These are phyloP conservation scores for Fusarium sp. DNA, from an alignment of 2,329 filamentous ascomycete species.

Conservation along the genomic window DNA sequence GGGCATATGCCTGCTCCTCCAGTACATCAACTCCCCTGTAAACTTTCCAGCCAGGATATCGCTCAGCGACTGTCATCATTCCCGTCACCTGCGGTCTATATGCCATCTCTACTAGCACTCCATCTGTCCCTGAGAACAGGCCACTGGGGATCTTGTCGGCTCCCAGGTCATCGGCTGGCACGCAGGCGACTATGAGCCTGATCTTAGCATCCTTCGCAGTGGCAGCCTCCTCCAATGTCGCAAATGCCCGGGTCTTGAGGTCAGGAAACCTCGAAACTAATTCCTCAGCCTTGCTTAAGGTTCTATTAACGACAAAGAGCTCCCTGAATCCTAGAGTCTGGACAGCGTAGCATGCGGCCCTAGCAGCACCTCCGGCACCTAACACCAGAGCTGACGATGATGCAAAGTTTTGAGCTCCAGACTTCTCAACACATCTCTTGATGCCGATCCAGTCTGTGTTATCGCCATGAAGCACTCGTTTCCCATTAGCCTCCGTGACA, in stretches of 20 bases:
- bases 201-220: rapidly evolving
- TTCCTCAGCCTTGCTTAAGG: background rate
- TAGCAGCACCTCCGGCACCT: background rate
- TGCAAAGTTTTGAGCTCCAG: background rate
- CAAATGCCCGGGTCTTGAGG: background rate
- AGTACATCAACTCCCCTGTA: background rate
- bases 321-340: background rate
- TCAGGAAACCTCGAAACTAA: background rate
- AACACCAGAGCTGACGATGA: background rate
- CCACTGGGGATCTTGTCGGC: background rate
- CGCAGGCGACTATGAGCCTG: background rate
- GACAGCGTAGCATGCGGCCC: slow-evolving; percentile 2
- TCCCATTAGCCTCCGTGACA: background rate
- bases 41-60: background rate
- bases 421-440: background rate
- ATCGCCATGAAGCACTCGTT: background rate
- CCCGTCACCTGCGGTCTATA: slow-evolving; percentile 1
- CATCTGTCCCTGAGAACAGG: background rate
- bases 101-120: background rate
- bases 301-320: background rate
- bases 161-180: background rate
- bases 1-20: slow-evolving; percentile 2
- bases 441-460: slow-evolving; percentile 10
- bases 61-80: background rate
- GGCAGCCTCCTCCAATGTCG: background rate